phyloP scores from a whole-genome alignment of 305 asterid genomes.

The Stenogyne calaminthoides region DNA sequence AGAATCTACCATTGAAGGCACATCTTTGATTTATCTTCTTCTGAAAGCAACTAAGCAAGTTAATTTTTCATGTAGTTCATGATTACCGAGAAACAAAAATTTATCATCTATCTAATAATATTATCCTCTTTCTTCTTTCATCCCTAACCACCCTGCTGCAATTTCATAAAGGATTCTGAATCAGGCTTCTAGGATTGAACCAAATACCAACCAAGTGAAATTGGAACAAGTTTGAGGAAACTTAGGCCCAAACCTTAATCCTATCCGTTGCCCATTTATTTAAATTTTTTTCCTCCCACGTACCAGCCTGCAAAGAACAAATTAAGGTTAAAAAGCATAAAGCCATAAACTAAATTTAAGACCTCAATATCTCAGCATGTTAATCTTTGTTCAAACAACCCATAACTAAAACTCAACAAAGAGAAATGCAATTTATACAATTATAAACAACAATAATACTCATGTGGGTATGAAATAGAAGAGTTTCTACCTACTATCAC shows the following conservation, averaged over 20 bases:
- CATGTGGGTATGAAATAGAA: background rate
- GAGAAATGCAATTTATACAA: too few species aligned
- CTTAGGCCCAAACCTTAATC: slow-evolving; percentile 62
- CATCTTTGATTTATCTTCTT: slow-evolving; percentile 16
- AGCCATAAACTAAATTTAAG: background rate
- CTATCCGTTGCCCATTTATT: slow-evolving; percentile 83
- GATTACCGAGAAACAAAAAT: background rate
- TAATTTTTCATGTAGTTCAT: slow-evolving; percentile 5
- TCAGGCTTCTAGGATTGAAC: slow-evolving; percentile 6
- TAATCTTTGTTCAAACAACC: background rate
- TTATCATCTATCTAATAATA: background rate
- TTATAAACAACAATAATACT: too few species aligned
- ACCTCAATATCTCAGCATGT: background rate
- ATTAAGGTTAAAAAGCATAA: background rate
- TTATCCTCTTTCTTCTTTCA: background rate
- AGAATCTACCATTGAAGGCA: slow-evolving; percentile 13
- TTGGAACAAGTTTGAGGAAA: background rate
- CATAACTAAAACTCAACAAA: slow-evolving; percentile 13
- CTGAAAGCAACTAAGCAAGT: slow-evolving; percentile 7
- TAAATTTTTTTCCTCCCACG: slow-evolving; percentile 93
- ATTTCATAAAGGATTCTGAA: background rate
- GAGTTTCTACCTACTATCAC: background rate
- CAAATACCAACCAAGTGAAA: background rate
- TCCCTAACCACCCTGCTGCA: slow-evolving; percentile 8
- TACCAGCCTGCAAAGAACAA: slow-evolving; percentile 79